Conservation (phyloP, 2,329 filamentous ascomycete species). For the Orbilia quercus region DNA sequence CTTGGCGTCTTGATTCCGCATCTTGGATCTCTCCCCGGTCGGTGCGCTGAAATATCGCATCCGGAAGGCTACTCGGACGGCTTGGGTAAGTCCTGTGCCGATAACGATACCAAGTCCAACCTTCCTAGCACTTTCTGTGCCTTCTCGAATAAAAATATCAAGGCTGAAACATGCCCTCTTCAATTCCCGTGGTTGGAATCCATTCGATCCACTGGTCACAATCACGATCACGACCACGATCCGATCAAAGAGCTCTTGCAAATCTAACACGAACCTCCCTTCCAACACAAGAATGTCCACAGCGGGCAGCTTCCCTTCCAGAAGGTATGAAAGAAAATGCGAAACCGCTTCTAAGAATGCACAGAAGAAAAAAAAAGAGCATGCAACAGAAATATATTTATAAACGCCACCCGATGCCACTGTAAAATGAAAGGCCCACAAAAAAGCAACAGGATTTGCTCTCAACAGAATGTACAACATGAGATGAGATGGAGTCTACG, state of each 20-base stretch:
- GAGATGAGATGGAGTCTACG: not conserved
- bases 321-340: not conserved
- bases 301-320: not conserved
- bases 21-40: too few relatives aligned
- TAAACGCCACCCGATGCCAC: not conserved
- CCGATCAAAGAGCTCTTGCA: too few relatives aligned
- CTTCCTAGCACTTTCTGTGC: too few relatives aligned
- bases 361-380: not conserved
- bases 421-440: not conserved
- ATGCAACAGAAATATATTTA: not conserved
- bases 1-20: too few relatives aligned
- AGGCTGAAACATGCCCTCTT: not conserved
- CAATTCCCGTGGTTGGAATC: not conserved
- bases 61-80: not conserved
- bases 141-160: not conserved
- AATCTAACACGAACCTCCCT: not conserved
- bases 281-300: slow-evolving; percentile 2
- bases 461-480: not conserved
- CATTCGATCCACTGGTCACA: not conserved
- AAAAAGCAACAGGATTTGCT: not conserved
- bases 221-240: too few relatives aligned
- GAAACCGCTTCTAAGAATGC: too few relatives aligned
- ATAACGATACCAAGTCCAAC: slow-evolving; percentile 23
- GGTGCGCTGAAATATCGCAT: too few relatives aligned
- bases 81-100: not conserved